Conservation (phyloP, 139 green algal genomes). For the Edaphochlamys debaryana region DNA sequence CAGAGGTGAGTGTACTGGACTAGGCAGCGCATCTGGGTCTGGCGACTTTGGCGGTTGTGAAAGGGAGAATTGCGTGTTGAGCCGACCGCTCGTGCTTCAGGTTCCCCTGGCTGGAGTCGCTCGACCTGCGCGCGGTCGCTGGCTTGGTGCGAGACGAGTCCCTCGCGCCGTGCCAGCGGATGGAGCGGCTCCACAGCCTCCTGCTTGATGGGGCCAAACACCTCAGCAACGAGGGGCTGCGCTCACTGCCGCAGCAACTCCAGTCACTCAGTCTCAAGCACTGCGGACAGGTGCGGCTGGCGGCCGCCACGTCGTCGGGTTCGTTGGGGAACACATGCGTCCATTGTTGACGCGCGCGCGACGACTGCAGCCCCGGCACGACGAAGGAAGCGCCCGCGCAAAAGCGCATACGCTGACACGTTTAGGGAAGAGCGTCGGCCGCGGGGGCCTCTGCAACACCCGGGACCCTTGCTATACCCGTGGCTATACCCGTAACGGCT, state of each 20-base stretch:
- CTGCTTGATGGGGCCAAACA: constrained; percentile 7
- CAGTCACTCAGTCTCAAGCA: neutral
- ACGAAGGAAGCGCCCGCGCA: too few species aligned
- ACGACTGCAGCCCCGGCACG: too few species aligned
- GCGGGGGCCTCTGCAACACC: too few species aligned
- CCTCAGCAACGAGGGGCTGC: neutral
- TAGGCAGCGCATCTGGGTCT: neutral
- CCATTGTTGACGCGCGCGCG: too few species aligned
- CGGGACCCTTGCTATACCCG: too few species aligned
- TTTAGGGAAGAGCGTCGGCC: too few species aligned
- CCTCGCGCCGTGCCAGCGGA: neutral
- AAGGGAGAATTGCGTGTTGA: too few species aligned
- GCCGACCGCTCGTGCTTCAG: neutral
- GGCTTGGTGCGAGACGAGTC: constrained; percentile 1
- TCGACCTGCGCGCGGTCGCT: neutral
- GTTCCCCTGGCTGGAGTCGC: constrained; percentile 1
- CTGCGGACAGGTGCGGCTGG: constrained; percentile 33
- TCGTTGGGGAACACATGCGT: too few species aligned
- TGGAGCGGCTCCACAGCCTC: neutral
- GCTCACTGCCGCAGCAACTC: neutral
- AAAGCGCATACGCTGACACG: too few species aligned
- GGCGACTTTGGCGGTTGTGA: too few species aligned
- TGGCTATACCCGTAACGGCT: too few species aligned
- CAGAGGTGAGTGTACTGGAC: neutral
- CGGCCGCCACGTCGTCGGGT: too few species aligned